Percentiles rank a stretch among this genome's conserved stretches.
phyloP scores from a whole-genome alignment of 768 basidiomycete genomes.

The Leccinum longicurvipes region DNA sequence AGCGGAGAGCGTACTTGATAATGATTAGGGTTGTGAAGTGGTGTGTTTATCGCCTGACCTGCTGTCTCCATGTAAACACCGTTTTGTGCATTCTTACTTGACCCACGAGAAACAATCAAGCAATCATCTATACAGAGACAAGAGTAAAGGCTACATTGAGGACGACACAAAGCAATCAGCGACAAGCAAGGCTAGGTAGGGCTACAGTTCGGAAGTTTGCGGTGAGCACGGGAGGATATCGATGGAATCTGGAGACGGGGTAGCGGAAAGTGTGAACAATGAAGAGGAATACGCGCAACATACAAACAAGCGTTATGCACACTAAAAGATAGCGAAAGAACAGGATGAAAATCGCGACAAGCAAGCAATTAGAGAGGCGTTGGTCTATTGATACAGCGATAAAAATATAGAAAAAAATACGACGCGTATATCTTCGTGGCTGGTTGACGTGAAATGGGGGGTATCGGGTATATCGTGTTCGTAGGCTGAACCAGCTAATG shows the following conservation, averaged over 20 bases:
- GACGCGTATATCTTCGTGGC: neutral
- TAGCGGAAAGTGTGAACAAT: too few relatives aligned
- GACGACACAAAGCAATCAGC: neutral
- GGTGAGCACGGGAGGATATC: too few relatives aligned
- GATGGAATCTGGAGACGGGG: too few relatives aligned
- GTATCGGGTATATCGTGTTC: conserved; percentile 2
- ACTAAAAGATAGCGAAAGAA: neutral
- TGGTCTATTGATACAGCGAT: conserved; percentile 5
- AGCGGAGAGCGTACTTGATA: too few relatives aligned
- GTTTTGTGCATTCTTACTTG: too few relatives aligned
- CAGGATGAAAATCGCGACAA: neutral
- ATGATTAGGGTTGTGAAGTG: too few relatives aligned
- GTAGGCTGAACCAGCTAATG: neutral
- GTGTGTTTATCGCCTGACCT: too few relatives aligned
- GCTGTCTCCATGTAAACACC: too few relatives aligned
- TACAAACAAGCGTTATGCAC: conserved; percentile 1
- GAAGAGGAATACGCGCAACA: neutral
- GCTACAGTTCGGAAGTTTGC: neutral
- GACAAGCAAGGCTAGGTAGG: neutral
- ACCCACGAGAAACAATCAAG: neutral
- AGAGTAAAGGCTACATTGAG: neutral
- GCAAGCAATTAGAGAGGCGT: neutral
- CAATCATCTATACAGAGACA: neutral
- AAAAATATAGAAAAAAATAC: neutral
- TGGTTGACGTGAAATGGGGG: neutral